Evolutionary conservation across 176 grass and related monocot species (phyloP).

Genomic region (Bonia amplexicaulis): DNA sequence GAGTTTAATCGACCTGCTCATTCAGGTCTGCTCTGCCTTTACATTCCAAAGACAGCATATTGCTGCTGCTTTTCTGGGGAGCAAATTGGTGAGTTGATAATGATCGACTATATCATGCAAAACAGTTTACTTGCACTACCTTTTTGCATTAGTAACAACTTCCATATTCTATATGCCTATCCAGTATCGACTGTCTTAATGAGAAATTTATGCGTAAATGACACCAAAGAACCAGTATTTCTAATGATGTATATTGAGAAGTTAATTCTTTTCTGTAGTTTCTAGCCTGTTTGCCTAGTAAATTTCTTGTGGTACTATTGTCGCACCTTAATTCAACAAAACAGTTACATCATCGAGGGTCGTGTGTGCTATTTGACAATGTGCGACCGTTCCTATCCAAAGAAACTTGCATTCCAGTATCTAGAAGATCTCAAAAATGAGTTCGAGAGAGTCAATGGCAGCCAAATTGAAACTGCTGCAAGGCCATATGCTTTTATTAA

Average conservation of each 20-base stretch:
- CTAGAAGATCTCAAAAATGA: constrained; percentile 97
- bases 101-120: background rate
- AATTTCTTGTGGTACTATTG: background rate
- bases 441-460: constrained; percentile 87
- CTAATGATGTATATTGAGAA: background rate
- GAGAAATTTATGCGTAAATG: background rate
- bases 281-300: background rate
- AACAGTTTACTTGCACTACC: background rate
- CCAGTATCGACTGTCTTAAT: background rate
- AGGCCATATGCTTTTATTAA: constrained; percentile 97
- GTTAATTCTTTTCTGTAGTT: background rate
- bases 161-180: background rate
- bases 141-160: background rate
- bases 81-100: background rate
- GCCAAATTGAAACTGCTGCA: constrained; percentile 92
- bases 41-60: background rate
- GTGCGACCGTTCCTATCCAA: constrained; percentile 96
- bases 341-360: constrained; percentile 92
- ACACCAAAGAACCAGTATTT: background rate
- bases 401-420: constrained; percentile 97
- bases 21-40: background rate
- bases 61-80: background rate
- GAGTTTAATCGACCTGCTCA: background rate
- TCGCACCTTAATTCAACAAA: constrained; percentile 29
- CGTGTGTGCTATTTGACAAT: constrained; percentile 94